Percentiles rank a stretch among this genome's conserved stretches.
These are phyloP conservation scores for Lentinus brumalis DNA, from an alignment of 768 basidiomycete species.

Conservation along the genomic window DNA sequence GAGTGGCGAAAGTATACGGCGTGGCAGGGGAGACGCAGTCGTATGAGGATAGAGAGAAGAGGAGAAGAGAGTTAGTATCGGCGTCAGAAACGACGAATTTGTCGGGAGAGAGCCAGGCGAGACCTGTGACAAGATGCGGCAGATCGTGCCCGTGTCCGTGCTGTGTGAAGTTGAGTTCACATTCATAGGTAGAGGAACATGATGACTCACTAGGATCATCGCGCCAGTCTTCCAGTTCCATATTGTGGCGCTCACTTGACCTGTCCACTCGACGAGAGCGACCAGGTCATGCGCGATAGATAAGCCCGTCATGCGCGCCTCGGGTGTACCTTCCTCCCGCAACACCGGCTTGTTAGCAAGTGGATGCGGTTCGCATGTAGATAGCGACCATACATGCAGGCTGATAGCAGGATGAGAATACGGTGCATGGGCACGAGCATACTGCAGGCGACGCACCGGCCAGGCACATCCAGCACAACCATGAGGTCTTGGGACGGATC, in stretches of 20 bases:
- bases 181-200: not conserved
- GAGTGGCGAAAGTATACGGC: not conserved
- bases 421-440: not conserved
- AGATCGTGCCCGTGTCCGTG: slow-evolving; percentile 28
- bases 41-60: slow-evolving; percentile 31
- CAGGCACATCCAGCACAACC: slow-evolving; percentile 37
- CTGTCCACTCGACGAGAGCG: slow-evolving; percentile 38
- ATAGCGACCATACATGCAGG: slow-evolving; percentile 48
- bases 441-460: slow-evolving; percentile 22
- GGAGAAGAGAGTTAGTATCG: slow-evolving; percentile 43
- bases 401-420: slow-evolving; percentile 21
- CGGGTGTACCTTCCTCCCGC: slow-evolving; percentile 27
- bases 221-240: slow-evolving; percentile 57
- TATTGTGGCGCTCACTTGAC: slow-evolving; percentile 36
- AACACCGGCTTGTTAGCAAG: slow-evolving; percentile 35
- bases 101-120: slow-evolving; percentile 47
- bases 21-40: slow-evolving; percentile 1
- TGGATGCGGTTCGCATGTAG: slow-evolving; percentile 42
- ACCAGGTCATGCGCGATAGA: slow-evolving; percentile 59
- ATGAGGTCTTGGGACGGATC: slow-evolving; percentile 66
- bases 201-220: slow-evolving; percentile 42
- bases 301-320: slow-evolving; percentile 37
- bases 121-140: slow-evolving; percentile 38
- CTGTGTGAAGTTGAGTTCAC: slow-evolving; percentile 25
- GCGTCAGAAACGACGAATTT: slow-evolving; percentile 40